Evolutionary conservation across 1,284 basidiomycete genomes (phyloP).

Genomic region (Ustilago loliicola): DNA sequence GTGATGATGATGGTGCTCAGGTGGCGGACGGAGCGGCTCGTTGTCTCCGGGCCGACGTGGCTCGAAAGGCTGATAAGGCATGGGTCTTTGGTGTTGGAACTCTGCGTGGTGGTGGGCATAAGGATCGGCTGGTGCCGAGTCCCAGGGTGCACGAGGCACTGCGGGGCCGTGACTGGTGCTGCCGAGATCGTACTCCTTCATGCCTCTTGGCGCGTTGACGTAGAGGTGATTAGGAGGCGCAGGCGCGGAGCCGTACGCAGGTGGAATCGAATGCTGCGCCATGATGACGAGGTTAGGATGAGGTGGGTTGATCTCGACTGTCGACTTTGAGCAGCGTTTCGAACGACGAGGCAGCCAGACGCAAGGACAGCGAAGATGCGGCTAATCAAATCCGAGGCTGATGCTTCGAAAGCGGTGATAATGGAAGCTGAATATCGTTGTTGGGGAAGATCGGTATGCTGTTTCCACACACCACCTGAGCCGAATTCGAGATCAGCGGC

Average conservation of each 20-base stretch:
- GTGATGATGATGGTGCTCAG: constrained; percentile 30
- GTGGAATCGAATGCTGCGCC: constrained; percentile 30
- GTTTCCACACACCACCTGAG: background rate
- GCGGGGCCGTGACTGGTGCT: constrained; percentile 4
- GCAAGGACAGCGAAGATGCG: background rate
- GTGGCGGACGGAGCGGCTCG: constrained; percentile 22
- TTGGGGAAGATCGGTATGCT: background rate
- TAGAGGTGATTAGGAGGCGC: constrained; percentile 18
- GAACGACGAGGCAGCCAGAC: background rate
- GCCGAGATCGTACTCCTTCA: constrained; percentile 41
- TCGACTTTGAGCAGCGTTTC: background rate
- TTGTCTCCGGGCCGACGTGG: constrained; percentile 21
- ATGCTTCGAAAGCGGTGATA: background rate
- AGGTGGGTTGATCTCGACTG: constrained; percentile 3
- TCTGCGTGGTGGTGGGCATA: constrained; percentile 25
- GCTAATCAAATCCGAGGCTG: background rate
- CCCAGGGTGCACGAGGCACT: constrained; percentile 21
- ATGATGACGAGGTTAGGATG: constrained; percentile 18
- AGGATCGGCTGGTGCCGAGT: constrained; percentile 16
- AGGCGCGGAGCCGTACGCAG: constrained; percentile 23
- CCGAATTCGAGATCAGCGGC: background rate
- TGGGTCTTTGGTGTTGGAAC: constrained; percentile 22
- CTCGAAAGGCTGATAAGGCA: constrained; percentile 33
- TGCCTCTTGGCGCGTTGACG: constrained; percentile 28
- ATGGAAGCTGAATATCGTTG: background rate